Conservation (phyloP, 2,329 filamentous ascomycete species). For the Fusarium acutatum region DNA sequence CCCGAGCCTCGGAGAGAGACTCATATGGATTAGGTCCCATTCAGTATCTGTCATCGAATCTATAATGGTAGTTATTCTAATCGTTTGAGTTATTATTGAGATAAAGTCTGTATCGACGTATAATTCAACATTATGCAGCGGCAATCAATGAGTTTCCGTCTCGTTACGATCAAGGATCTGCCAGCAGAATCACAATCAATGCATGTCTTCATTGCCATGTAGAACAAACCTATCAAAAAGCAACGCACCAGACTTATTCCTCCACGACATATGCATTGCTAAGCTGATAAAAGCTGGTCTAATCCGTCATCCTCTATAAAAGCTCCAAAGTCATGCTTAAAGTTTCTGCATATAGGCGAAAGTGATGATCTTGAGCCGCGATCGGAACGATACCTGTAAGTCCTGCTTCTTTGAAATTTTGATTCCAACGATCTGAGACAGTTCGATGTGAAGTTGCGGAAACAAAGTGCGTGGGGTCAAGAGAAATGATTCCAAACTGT, state of each 20-base stretch:
- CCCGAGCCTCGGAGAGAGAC: not conserved
- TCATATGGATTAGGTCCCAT: not conserved
- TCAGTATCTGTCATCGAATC: not conserved
- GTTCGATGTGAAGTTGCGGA: not conserved
- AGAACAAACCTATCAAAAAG: not conserved
- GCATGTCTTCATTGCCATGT: not conserved
- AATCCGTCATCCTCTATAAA: not conserved
- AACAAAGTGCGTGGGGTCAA: not conserved
- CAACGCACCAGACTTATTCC: not conserved
- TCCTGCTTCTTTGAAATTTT: not conserved
- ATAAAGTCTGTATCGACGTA: not conserved
- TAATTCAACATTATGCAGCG: not conserved
- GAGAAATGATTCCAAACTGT: slow-evolving; percentile 6
- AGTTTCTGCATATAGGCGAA: not conserved
- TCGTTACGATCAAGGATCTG: not conserved
- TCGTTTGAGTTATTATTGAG: not conserved
- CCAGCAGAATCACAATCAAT: not conserved
- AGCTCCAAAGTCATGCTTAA: not conserved
- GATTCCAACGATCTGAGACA: not conserved
- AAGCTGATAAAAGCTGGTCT: not conserved
- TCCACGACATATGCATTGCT: not conserved
- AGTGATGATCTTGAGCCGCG: not conserved
- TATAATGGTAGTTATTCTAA: not conserved
- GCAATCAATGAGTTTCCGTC: not conserved
- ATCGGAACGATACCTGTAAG: not conserved